Conservation (phyloP, 2,329 filamentous ascomycete genomes). For the Colletotrichum viniferum region DNA sequence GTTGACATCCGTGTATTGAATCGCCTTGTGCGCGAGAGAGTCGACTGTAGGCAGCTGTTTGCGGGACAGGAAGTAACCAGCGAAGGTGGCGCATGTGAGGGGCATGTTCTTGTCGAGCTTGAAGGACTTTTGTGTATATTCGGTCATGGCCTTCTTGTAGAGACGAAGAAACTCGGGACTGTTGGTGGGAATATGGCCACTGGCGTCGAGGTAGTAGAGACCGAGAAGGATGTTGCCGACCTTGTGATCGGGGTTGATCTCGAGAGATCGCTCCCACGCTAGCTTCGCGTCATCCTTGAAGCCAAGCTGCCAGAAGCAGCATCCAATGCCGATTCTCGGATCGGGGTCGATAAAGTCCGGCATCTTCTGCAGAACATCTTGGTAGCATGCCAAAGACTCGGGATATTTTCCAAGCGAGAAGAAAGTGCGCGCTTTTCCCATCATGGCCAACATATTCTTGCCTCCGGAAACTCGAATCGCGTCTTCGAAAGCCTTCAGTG, state of each 20-base stretch:
- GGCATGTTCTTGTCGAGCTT: conserved; percentile 92
- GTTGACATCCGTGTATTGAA: conserved; percentile 95
- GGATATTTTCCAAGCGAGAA: conserved; percentile 87
- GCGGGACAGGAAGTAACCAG: conserved; percentile 84
- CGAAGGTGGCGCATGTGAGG: conserved; percentile 88
- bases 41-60: conserved; percentile 84
- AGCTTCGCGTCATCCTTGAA: conserved; percentile 90
- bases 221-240: conserved; percentile 89
- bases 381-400: conserved; percentile 84
- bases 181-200: conserved; percentile 80
- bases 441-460: conserved; percentile 88
- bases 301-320: conserved; percentile 95
- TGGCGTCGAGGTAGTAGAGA: conserved; percentile 87
- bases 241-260: conserved; percentile 83
- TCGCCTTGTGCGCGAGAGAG: conserved; percentile 86
- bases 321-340: conserved; percentile 93
- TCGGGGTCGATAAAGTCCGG: conserved; percentile 91
- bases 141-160: conserved; percentile 93
- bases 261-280: conserved; percentile 88
- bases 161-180: conserved; percentile 83
- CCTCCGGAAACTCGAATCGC: conserved; percentile 83
- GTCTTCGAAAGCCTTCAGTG: conserved; percentile 94
- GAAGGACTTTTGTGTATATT: conserved; percentile 92
- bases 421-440: conserved; percentile 86
- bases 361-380: conserved; percentile 84